Base-by-base conservation (phyloP, 1,139 yeast species). In the Meyerozyma athensensis region DNA sequence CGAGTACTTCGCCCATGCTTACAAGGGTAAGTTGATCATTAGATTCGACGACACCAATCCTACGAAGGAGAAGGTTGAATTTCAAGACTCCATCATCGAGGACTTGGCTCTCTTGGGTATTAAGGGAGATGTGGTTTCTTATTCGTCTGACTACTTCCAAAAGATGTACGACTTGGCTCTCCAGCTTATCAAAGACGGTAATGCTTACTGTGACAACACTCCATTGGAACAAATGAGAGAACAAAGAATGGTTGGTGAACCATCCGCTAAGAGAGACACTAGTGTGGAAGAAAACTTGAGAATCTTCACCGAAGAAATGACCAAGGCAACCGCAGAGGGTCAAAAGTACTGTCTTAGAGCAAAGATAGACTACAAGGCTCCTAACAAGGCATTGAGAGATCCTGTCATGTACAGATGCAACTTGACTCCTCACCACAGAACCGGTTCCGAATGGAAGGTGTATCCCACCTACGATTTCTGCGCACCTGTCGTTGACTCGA, bases 401-500 rank as follows among this genome's bases (percentile, higher is more conserved):
- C 97, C 97, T 33, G 97, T 90, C 43, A 84, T 92, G 51, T 92
- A 89, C 81, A 82, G 98, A 76, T 83, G 95, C 67, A 90, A 90
- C 74, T 69, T 86, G 58, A 87, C 95, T 46, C 97, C 98, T 41
- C 98, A 92, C 60, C 97, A 90, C 68, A 84, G 96, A 67, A 90
- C 97, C 35, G 97, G 97, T 37, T 59, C 81, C 36, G 54, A 70
- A 40, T 92, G 97, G 97, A 92, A 90, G 66, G 78, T 89, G 61
- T 92, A 92, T 69, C 97, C 98, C 55, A 89, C 96, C 37, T 92
- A 92, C 63, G 98, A 92, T 65, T 92, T 92, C 83, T 90, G 97
- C 74, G 95, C 86, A 44, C 97, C 97, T 42, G 79, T 90, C 41
- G 97, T 92, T 43, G 98, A 92, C 63, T 71, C 97, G 21, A 58